Evolutionary conservation across 2,329 filamentous ascomycete species (phyloP), one percentile per base, ranked within the genome.

Genomic region (Domatiomyces globalis): DNA sequence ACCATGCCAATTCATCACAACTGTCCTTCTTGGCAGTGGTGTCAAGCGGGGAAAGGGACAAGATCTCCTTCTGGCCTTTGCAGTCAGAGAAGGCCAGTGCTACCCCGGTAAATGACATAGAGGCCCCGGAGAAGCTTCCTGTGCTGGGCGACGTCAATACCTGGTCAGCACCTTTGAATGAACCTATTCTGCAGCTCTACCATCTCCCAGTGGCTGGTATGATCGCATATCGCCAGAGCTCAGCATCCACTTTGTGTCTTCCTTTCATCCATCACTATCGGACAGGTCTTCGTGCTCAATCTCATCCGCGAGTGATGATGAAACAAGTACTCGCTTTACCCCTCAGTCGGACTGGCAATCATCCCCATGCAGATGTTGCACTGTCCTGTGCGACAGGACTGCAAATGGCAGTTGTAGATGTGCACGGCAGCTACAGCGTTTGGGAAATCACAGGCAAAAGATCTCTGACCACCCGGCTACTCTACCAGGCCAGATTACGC

Each of bases 351-450:
- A 76, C 72, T 1, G 74, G 72, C 9, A 71, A 69, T 0, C 61
- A 62, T 27, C 57, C 71, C 2, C 76, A 79, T 61, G 72, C 72
- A 1, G 72, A 80, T 63, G 68, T 81, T 9, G 62, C 71, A 4
- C 33, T 39, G 33, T 5, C 81, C 82, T 63, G 80, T 81, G 58
- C 78, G 78, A 3, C 77, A 73, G 67, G 76, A 77, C 60, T 70
- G 74, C 51, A 69, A 70, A 62, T 81, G 52, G 78, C 69, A 1
- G 66, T 81, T 12, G 63, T 81, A 18, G 77, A 81, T 60, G 68
- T 70, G 45, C 58, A 63, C 27, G 77, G 76, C 1, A 66, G 65
- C 42, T 83, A 79, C 79, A 73, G 67, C 49, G 61, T 81, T 42
- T 71, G 66, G 72, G 67, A 68, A 53, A 57, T 74, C 19, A 62